Base-by-base conservation (phyloP, 495 filamentous ascomycete species). In the Tuber melanosporum region DNA sequence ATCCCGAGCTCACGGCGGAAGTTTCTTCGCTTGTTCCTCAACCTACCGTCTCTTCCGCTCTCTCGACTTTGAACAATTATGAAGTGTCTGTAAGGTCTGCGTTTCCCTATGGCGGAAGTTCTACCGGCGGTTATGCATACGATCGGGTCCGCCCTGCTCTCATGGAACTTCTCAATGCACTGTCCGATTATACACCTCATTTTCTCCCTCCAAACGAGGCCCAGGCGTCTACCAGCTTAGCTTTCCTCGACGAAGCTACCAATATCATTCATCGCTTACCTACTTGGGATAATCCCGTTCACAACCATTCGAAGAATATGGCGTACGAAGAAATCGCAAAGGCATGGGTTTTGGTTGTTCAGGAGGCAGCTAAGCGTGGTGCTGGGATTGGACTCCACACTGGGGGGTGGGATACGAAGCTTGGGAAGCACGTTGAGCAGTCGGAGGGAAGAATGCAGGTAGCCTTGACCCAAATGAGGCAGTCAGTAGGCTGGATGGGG, bases 261-360 rank as follows among this genome's bases (percentile, higher is more conserved):
- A 91, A 94, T 73, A 88, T 98, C 69, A 92, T 98, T 70, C 95
- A 98, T 84, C 88, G 90, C 22, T 86, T 99, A 57, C 95, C 95
- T 8, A 89, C 93, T 72, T 98, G 93, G 92, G 91, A 92, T 77
- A 92, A 90, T 73, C 92, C 91, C 62, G 89, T 92, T 78, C 91
- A 98, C 84, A 94, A 94, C 75, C 88, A 95, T 78, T 92, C 95
- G 86, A 97, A 97, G 84, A 90, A 95, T 77, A 93, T 93, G 78
- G 94, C 94, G 20, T 98, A 98, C 83, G 95, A 99, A 80, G 96
- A 98, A 84, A 93, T 99, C 69, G 91, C 93, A 70, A 92, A 91
- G 80, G 96, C 95, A 15, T 99, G 95, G 95, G 90, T 94, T 44
- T 82, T 97, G 82, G 95, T 97, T 66, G 93, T 99, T 74, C 91